These are phyloP conservation scores for Juglanconis sp. DNA, from an alignment of 2,329 filamentous ascomycete species.

Conservation along the genomic window DNA sequence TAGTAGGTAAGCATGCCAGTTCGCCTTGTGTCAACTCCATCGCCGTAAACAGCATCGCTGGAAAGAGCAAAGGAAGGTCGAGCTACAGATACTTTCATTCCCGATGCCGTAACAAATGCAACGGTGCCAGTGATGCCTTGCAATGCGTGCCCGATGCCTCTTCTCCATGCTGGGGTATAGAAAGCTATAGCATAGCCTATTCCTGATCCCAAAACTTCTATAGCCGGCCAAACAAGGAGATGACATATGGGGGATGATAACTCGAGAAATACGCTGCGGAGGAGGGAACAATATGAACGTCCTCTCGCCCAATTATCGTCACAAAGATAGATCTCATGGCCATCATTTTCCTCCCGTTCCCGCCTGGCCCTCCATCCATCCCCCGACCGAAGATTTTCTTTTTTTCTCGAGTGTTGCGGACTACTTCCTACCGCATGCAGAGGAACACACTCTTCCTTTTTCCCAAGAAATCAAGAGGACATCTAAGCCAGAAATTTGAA, in stretches of 20 bases:
- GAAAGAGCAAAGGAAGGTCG: not conserved
- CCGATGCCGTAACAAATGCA: not conserved
- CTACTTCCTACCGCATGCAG: not conserved
- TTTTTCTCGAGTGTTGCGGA: not conserved
- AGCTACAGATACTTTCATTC: slow-evolving; percentile 8
- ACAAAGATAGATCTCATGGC: not conserved
- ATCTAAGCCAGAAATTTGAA: slow-evolving; percentile 11
- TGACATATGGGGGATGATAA: not conserved
- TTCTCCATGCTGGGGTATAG: slow-evolving; percentile 15
- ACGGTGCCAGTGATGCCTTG: not conserved
- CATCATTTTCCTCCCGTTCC: not conserved
- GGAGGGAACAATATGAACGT: not conserved
- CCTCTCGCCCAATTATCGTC: not conserved
- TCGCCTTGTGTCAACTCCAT: too few relatives aligned
- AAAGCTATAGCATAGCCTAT: slow-evolving; percentile 15
- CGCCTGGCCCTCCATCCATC: not conserved
- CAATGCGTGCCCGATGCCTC: slow-evolving; percentile 14
- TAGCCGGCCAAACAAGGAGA: slow-evolving; percentile 5
- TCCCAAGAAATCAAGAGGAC: not conserved
- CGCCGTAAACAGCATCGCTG: too few relatives aligned
- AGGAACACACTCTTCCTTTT: not conserved
- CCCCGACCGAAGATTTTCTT: not conserved
- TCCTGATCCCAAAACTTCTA: slow-evolving; percentile 13
- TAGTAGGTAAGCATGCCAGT: too few relatives aligned
- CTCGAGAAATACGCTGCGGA: not conserved